Conservation (phyloP, 2,329 filamentous ascomycete genomes). For the Lachnellula subtilissima region DNA sequence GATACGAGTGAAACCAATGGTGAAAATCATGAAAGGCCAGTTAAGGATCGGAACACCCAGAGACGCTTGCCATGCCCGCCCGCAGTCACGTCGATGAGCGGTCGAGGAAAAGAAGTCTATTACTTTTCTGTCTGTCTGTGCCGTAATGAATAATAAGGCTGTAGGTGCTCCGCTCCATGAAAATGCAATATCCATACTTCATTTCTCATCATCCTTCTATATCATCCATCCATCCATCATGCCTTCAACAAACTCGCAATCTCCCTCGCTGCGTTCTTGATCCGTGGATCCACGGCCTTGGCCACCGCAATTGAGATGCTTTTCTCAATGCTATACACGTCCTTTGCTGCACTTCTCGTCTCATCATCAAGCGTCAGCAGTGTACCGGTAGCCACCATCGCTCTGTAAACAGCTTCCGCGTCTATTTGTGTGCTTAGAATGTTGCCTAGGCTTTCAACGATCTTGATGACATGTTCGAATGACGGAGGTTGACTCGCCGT, state of each 20-base stretch:
- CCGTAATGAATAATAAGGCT: background rate
- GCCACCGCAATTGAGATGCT: conserved; percentile 43
- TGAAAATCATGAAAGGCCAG: no score
- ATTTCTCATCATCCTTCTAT: background rate
- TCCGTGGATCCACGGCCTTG: conserved; percentile 54
- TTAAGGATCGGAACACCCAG: no score
- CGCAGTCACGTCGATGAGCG: no score
- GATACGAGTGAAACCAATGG: no score
- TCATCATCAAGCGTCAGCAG: conserved; percentile 54
- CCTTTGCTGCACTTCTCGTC: conserved; percentile 52
- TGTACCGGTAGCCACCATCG: conserved; percentile 78
- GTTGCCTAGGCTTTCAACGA: conserved; percentile 55
- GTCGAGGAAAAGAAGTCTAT: background rate
- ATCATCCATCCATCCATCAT: conserved; percentile 3
- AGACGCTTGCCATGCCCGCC: no score
- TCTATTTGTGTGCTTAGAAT: conserved; percentile 66
- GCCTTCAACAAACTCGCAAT: conserved; percentile 35
- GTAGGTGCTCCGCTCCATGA: background rate
- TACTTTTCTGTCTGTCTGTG: background rate
- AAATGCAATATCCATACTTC: background rate
- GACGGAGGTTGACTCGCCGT: conserved; percentile 19
- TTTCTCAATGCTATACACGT: conserved; percentile 48
- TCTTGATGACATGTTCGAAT: conserved; percentile 41
- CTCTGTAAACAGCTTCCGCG: conserved; percentile 77
- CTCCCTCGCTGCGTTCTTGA: conserved; percentile 55